phyloP scores from a whole-genome alignment of 202 grass and related monocot genomes.

The Cymbopogon flexuosus region DNA sequence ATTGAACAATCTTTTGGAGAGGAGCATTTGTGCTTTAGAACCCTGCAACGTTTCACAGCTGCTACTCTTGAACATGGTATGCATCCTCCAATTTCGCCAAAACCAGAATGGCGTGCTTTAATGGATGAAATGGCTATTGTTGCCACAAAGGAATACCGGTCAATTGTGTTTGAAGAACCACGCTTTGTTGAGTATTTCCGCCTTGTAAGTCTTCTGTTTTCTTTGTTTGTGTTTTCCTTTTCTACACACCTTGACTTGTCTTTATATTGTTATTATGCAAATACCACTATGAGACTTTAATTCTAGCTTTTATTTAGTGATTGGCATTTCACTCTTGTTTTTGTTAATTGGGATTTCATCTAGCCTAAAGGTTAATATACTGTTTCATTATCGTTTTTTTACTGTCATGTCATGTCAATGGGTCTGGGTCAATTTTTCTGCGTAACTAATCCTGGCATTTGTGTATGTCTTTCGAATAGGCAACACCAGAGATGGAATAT shows the following conservation, averaged over 20 bases:
- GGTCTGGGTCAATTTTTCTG: not conserved
- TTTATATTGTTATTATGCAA: not conserved
- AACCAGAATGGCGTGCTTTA: slow-evolving; percentile 80
- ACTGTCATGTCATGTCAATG: not conserved
- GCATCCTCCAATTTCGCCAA: slow-evolving; percentile 79
- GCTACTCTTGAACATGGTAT: slow-evolving; percentile 98
- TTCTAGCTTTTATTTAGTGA: not conserved
- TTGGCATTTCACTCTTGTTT: not conserved
- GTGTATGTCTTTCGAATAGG: slow-evolving; percentile 36
- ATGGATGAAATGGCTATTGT: slow-evolving; percentile 92
- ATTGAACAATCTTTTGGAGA: slow-evolving; percentile 98
- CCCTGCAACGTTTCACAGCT: slow-evolving; percentile 86
- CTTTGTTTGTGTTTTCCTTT: not conserved
- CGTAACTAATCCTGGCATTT: not conserved
- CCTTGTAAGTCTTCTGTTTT: slow-evolving; percentile 52
- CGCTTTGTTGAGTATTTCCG: slow-evolving; percentile 97
- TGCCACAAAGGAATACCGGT: slow-evolving; percentile 81
- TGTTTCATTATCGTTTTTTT: not conserved
- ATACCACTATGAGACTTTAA: not conserved
- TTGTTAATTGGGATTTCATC: not conserved
- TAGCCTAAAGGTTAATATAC: not conserved
- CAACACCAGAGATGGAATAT: slow-evolving; percentile 85
- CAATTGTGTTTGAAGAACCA: slow-evolving; percentile 81
- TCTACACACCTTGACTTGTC: not conserved
- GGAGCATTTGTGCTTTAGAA: slow-evolving; percentile 94